A percentile compares a stretch with the other conserved stretches of the same genome.
These are phyloP conservation scores for Anisodus acutangulus DNA, from an alignment of 257 asterid genomes.

Conservation along the genomic window DNA sequence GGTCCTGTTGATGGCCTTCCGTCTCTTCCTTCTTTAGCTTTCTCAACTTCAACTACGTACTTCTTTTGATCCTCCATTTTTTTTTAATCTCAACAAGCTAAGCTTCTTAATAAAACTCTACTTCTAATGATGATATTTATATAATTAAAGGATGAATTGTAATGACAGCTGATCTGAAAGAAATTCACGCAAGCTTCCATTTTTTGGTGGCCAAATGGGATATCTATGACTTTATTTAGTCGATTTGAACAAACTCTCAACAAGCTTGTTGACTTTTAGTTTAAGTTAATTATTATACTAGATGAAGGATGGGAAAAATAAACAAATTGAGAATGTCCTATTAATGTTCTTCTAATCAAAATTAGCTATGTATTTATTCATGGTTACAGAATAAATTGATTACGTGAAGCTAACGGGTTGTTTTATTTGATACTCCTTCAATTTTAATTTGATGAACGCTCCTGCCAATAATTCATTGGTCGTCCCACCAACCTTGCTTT, in stretches of 20 bases:
- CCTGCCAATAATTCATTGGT: not conserved
- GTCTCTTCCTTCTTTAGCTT: slow-evolving; percentile 56
- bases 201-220: not conserved
- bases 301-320: not conserved
- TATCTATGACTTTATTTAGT: not conserved
- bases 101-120: not conserved
- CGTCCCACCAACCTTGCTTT: not conserved
- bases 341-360: not conserved
- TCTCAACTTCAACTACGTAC: slow-evolving; percentile 60
- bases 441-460: not conserved
- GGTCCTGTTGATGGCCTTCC: slow-evolving; percentile 75
- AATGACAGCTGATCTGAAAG: not conserved
- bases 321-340: not conserved
- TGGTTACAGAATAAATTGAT: not conserved
- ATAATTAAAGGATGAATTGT: not conserved
- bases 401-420: not conserved
- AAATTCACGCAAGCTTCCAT: not conserved
- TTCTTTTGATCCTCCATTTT: slow-evolving; percentile 39
- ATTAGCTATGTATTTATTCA: not conserved
- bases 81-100: not conserved
- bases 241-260: not conserved
- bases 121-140: not conserved
- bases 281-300: not conserved
- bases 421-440: not conserved
- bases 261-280: not conserved